Base-by-base conservation (phyloP, 2,329 filamentous ascomycete species). In the Hirsutella minnesotensis region DNA sequence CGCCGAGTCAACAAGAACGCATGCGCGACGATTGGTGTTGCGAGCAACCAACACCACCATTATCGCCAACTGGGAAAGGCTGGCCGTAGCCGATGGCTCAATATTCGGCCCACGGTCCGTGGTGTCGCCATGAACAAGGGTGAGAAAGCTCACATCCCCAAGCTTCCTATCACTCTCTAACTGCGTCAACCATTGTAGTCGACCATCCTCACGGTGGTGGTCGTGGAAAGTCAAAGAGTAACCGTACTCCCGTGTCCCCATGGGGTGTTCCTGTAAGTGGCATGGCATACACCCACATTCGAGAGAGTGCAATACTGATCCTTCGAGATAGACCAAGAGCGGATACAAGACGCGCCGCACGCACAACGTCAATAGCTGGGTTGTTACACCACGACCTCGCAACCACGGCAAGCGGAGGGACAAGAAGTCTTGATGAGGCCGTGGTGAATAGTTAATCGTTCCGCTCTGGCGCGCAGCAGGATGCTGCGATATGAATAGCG, bases 161-260 rank as follows among this genome's bases (percentile, higher is more conserved):
- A 13, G 4, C 4, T 15, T 4, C 2, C 22, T n/a, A 1, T 15
- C 27, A 24, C 7, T 13, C 22, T 13, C 43, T 45, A 15, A 45
- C 30, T 3, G 8, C 21, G 7, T 8, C 63, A 20, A 16, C 2
- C 18, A 9, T 2, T 35, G 9, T 55, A 79, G 85, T 81, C 55
- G 92, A 98, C 59, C 92, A 98, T 74, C 92, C 92, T 58, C 92
- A 98, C 64, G 92, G 92, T 77, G 92, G 92, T 84, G 92, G 92
- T 66, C 80, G 94, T 74, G 92, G 92, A 70, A 98, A 98, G 70
- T 95, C 88, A 45, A 98, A 98, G 86, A 88, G 92, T 79, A 95
- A 95, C 61, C 80, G 89, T 47, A 75, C 94, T 60, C 92, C 94
- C 29, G 87, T 92, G 55, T 95, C 87, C 67, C 92, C 92, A 46